These are phyloP conservation scores for Neurospora sp. DNA, from an alignment of 495 filamentous ascomycete genomes.

Conservation along the genomic window DNA sequence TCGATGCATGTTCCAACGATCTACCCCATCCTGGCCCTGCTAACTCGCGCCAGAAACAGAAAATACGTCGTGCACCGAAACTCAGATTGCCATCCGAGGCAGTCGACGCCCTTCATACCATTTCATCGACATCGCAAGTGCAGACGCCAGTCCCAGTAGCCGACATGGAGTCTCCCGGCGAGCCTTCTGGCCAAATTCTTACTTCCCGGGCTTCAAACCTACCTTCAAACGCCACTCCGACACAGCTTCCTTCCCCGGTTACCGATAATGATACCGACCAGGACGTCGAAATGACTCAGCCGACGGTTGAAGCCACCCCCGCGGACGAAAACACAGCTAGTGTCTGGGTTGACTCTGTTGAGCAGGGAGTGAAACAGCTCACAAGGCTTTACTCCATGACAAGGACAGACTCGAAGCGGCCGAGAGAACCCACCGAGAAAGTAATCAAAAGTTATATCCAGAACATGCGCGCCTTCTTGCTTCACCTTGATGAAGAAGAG, in stretches of 20 bases:
- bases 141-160: neutral
- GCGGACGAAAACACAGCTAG: neutral
- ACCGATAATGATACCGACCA: neutral
- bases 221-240: neutral
- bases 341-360: neutral
- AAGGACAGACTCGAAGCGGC: too few relatives aligned
- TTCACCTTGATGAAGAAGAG: neutral
- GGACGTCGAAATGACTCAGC: neutral
- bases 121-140: neutral
- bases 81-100: neutral
- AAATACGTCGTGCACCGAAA: neutral
- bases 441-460: neutral
- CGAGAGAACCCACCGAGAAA: neutral
- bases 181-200: neutral
- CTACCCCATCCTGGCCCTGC: neutral
- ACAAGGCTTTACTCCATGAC: too few relatives aligned
- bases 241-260: neutral
- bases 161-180: neutral
- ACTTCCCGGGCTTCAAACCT: neutral
- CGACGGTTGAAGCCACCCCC: neutral
- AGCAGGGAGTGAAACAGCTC: neutral
- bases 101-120: neutral
- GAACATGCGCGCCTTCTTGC: neutral
- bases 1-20: neutral
- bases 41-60: neutral